Conservation (phyloP, 192 early-diverging fungal species). For the Podila clonocystis region DNA sequence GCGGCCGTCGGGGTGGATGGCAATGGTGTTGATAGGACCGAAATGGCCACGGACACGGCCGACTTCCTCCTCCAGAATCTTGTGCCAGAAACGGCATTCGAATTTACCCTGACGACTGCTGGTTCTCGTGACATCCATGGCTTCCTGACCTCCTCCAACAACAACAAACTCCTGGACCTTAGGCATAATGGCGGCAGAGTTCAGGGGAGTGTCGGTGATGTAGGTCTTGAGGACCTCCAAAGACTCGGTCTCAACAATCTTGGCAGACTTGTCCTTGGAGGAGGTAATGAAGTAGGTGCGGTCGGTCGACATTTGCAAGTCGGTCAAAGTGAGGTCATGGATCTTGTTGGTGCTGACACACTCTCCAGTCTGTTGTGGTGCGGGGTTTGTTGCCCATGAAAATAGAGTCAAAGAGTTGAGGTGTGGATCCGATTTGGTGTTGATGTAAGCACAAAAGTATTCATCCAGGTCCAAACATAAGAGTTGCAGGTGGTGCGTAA, state of each 20-base stretch:
- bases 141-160: slow-evolving; percentile 98
- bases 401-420: not conserved
- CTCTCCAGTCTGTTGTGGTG: slow-evolving; percentile 68
- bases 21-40: slow-evolving; percentile 99
- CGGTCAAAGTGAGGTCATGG: slow-evolving; percentile 83
- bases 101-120: slow-evolving; percentile 93
- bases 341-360: slow-evolving; percentile 67
- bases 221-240: slow-evolving; percentile 88
- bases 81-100: slow-evolving; percentile 98
- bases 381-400: not conserved
- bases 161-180: slow-evolving; percentile 82
- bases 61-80: slow-evolving; percentile 95
- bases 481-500: too few species aligned
- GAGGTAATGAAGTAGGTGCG: slow-evolving; percentile 95
- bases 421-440: not conserved
- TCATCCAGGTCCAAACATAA: not conserved
- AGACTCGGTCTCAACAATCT: slow-evolving; percentile 88
- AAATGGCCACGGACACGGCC: slow-evolving; percentile 98
- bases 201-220: slow-evolving; percentile 87
- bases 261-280: slow-evolving; percentile 93
- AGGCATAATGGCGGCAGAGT: slow-evolving; percentile 93
- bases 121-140: slow-evolving; percentile 96
- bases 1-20: slow-evolving; percentile 94
- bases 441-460: not conserved
- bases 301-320: slow-evolving; percentile 93